Evolutionary conservation across 208 protist species (phyloP), one percentile per base, ranked within the genome.

Genomic region (Wallacemonas sp.): DNA sequence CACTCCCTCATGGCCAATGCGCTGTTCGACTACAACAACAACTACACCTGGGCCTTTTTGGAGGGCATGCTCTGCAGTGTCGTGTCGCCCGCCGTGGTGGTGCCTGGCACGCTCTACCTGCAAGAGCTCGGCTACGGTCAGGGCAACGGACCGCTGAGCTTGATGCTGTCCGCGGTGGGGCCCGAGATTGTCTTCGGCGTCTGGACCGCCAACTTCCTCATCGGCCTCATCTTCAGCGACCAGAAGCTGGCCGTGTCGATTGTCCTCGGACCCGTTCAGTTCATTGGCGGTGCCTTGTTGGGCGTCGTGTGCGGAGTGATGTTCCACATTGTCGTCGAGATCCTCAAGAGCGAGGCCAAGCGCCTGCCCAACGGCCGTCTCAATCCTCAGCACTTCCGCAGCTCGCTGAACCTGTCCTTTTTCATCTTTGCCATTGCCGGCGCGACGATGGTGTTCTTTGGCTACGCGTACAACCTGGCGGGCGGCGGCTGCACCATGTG

Each of bases 31-130:
- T 94, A 94, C 74, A 36, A 78, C 28, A 46, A 78, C 69, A 52
- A 87, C 68, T 94, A 90, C 78, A 70, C 81, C 49, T 94, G 88
- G 86, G 82, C 82, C 10, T 91, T 94, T 49, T 57, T 94, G 45
- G 83, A 92, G 69, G 85, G 83, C 26, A 85, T 87, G 71, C 57
- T 94, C 49, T 91, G 82, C 74, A 84, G 76, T 50, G 82, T 91
- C 42, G 88, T 87, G 1, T 90, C 82, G 0, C 88, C 88, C 1
- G 82, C 84, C 12, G 88, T 94, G 1, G 82, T 94, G 18, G 82
- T 94, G 20, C 88, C 88, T 3, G 85, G 80, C 20, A 76, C 77
- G 50, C 52, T 91, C 48, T 91, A 89, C 64, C 75, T 94, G 52
- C 77, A 87, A 70, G 74, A 92, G 70, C 29, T 87, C 22, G 85